Percentiles rank a stretch among this genome's conserved stretches.
Evolutionary conservation across 768 basidiomycete species (phyloP).

Genomic region (Cytidiella melzeri): DNA sequence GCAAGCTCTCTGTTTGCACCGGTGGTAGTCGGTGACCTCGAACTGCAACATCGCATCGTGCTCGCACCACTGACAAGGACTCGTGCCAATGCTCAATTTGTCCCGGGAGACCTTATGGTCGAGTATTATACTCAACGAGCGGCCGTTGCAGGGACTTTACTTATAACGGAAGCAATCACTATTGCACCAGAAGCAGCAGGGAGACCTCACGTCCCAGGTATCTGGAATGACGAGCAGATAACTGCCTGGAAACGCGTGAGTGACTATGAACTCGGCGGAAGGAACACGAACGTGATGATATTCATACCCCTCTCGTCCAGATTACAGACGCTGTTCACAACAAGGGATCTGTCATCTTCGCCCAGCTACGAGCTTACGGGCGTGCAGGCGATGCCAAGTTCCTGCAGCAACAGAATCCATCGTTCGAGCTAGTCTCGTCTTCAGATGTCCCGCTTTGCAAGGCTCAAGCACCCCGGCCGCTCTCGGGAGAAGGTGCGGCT

Average conservation of each 20-base stretch:
- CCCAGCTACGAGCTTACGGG: conserved; percentile 56
- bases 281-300: too few relatives aligned
- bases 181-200: conserved; percentile 48
- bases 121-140: conserved; percentile 48
- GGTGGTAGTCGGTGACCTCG: conserved; percentile 33
- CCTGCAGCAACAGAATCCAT: conserved; percentile 31
- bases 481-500: conserved; percentile 16
- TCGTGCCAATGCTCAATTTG: conserved; percentile 32
- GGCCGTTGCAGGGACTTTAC: conserved; percentile 42
- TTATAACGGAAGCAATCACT: conserved; percentile 53
- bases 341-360: conserved; percentile 43
- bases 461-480: conserved; percentile 15
- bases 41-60: conserved; percentile 44
- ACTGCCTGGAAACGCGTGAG: conserved; percentile 42
- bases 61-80: conserved; percentile 48
- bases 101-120: conserved; percentile 30
- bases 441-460: conserved; percentile 23
- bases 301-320: too few relatives aligned
- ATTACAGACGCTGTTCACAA: conserved; percentile 54
- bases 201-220: conserved; percentile 47
- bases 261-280: not conserved
- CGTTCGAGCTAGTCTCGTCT: conserved; percentile 29
- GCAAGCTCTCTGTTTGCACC: conserved; percentile 37
- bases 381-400: conserved; percentile 30
- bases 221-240: conserved; percentile 58